These are phyloP conservation scores for Marasmius sp. DNA, from an alignment of 1,284 basidiomycete species.

Conservation along the genomic window DNA sequence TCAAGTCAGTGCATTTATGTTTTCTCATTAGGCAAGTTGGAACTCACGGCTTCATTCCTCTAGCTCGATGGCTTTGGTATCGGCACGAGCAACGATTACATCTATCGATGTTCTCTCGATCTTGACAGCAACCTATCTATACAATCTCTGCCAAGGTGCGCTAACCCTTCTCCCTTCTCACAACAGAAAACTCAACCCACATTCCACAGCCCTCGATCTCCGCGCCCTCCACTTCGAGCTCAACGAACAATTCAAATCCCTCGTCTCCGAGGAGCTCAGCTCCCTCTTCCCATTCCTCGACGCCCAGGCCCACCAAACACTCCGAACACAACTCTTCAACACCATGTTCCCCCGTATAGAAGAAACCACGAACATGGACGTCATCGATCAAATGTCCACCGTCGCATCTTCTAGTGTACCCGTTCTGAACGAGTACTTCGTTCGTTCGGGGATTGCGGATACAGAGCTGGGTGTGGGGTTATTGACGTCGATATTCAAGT, in stretches of 20 bases:
- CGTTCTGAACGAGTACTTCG: neutral
- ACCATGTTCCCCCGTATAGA: neutral
- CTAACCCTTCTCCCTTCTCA: neutral
- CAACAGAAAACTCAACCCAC: neutral
- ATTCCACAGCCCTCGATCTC: conserved; percentile 43
- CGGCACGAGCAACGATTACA: conserved; percentile 51
- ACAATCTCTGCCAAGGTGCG: conserved; percentile 45
- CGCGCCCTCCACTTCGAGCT: conserved; percentile 49
- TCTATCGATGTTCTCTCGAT: conserved; percentile 52
- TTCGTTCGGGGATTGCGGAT: neutral
- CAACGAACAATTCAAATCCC: conserved; percentile 30
- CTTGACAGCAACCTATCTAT: conserved; percentile 48
- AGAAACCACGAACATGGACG: neutral
- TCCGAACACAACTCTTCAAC: neutral
- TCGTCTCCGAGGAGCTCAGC: conserved; percentile 21
- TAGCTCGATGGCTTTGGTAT: conserved; percentile 53
- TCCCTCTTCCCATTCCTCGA: neutral
- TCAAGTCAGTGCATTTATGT: conserved; percentile 37
- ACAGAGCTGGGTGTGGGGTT: neutral
- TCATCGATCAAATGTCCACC: neutral
- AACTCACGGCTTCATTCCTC: conserved; percentile 1
- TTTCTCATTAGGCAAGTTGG: neutral
- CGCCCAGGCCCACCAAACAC: no score
- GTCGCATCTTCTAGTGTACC: neutral
- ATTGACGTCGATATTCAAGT: neutral